phyloP scores from a whole-genome alignment of 139 green algal genomes.

The Ostreobium quekettii region DNA sequence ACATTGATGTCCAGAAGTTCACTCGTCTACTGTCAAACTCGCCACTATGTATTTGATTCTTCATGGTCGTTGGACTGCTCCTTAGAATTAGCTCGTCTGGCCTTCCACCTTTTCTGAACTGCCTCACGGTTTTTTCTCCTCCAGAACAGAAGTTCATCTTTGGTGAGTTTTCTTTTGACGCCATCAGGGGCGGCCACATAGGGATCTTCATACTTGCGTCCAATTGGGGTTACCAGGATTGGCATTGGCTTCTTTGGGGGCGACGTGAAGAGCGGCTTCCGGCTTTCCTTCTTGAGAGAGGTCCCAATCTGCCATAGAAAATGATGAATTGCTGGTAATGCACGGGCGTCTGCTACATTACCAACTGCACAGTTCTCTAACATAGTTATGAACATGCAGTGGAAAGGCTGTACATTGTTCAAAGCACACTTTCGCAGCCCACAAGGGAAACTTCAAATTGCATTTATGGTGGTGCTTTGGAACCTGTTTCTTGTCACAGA shows the following conservation, averaged over 20 bases:
- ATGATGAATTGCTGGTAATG: neutral
- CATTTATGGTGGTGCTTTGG: no score
- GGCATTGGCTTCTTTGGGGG: neutral
- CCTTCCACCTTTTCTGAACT: slow-evolving; percentile 1
- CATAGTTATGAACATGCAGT: neutral
- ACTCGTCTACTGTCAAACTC: no score
- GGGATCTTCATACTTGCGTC: neutral
- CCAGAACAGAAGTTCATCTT: slow-evolving; percentile 17
- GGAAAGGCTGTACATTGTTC: neutral
- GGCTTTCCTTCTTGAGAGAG: neutral
- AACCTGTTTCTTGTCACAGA: no score
- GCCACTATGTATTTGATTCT: no score
- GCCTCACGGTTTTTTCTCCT: slow-evolving; percentile 3
- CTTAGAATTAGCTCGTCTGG: neutral
- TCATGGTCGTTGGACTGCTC: no score
- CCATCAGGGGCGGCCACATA: slow-evolving; percentile 15
- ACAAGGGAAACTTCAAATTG: neutral
- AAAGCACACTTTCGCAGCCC: neutral
- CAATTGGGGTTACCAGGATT: slow-evolving; percentile 6
- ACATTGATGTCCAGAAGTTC: no score
- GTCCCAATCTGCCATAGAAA: slow-evolving; percentile 3
- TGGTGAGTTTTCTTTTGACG: neutral
- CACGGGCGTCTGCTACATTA: neutral
- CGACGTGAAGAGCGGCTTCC: neutral
- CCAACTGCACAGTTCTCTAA: neutral